Conservation (phyloP, 1,139 yeast genomes). For the Zygoascus sp. region DNA sequence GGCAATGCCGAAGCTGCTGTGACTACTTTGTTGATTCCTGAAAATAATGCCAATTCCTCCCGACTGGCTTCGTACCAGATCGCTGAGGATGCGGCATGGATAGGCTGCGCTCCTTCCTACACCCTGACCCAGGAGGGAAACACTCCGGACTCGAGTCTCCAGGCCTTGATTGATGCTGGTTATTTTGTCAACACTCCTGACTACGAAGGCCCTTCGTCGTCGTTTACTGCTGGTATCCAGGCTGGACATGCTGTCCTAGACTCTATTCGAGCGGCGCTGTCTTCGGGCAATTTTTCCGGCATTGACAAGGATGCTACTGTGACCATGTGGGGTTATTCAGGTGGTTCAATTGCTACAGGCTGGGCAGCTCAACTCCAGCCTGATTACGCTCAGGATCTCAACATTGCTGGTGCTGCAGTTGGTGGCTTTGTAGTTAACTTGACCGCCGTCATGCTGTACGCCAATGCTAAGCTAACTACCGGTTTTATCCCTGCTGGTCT, state of each 20-base stretch:
- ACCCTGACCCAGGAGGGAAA: conserved; percentile 19
- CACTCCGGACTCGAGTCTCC: conserved; percentile 9
- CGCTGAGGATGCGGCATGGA: conserved; percentile 29
- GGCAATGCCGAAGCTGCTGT: conserved; percentile 23
- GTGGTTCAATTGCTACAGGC: conserved; percentile 31
- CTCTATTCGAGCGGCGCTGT: conserved; percentile 26
- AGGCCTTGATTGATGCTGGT: conserved; percentile 15
- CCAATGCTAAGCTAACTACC: conserved; percentile 11
- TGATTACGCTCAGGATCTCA: conserved; percentile 29
- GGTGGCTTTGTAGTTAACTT: conserved; percentile 27
- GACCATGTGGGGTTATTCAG: conserved; percentile 30
- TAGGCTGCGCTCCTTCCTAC: conserved; percentile 32
- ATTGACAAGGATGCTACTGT: conserved; percentile 15
- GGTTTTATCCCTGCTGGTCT: conserved; percentile 15
- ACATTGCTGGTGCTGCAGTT: conserved; percentile 27
- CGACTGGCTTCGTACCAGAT: conserved; percentile 29
- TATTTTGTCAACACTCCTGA: conserved; percentile 27
- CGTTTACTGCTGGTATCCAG: conserved; percentile 25
- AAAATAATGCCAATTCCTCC: conserved; percentile 14
- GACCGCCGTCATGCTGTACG: conserved; percentile 16
- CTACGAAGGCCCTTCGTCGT: conserved; percentile 28
- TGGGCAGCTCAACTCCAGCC: conserved; percentile 29
- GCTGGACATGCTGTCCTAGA: conserved; percentile 29
- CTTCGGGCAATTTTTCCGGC: conserved; percentile 17
- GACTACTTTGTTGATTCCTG: conserved; percentile 31